Percentiles rank a stretch among this genome's conserved stretches.
phyloP scores from a whole-genome alignment of 163 green algal genomes.

The Scenedesmus sp. region DNA sequence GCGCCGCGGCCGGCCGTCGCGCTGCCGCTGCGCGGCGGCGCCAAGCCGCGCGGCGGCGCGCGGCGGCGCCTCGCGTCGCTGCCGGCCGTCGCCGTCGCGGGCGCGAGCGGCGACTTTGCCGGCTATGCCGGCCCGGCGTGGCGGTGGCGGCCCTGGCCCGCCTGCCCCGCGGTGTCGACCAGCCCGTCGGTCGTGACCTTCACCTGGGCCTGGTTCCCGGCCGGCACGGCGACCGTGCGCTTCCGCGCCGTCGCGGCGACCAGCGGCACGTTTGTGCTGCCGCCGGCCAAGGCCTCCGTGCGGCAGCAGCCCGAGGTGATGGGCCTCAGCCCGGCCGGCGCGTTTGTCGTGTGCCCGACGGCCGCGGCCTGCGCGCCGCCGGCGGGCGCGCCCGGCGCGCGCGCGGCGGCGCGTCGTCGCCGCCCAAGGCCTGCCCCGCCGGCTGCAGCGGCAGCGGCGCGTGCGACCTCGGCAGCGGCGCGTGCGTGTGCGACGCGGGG shows the following conservation, averaged over 20 bases:
- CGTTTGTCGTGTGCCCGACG: slow-evolving; percentile 52
- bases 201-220: slow-evolving; percentile 20
- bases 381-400: neutral
- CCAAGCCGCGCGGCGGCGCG: neutral
- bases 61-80: neutral
- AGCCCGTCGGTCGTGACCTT: slow-evolving; percentile 55
- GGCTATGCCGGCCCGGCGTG: too few species aligned
- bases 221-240: slow-evolving; percentile 56
- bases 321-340: slow-evolving; percentile 52
- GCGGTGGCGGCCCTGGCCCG: slow-evolving; percentile 37
- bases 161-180: slow-evolving; percentile 57
- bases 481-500: slow-evolving; percentile 50
- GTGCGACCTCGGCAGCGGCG: slow-evolving; percentile 53
- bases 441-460: slow-evolving; percentile 51
- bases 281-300: slow-evolving; percentile 61
- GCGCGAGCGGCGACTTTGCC: too few species aligned
- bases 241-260: slow-evolving; percentile 65
- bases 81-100: neutral
- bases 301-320: slow-evolving; percentile 70
- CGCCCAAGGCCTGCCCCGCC: slow-evolving; percentile 44
- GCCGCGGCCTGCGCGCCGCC: neutral
- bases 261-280: slow-evolving; percentile 58
- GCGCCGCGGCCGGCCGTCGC: neutral
- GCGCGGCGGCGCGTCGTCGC: neutral
- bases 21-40: too few species aligned